Evolutionary conservation across 2,329 filamentous ascomycete genomes (phyloP).

Genomic region (Fusarium musae): DNA sequence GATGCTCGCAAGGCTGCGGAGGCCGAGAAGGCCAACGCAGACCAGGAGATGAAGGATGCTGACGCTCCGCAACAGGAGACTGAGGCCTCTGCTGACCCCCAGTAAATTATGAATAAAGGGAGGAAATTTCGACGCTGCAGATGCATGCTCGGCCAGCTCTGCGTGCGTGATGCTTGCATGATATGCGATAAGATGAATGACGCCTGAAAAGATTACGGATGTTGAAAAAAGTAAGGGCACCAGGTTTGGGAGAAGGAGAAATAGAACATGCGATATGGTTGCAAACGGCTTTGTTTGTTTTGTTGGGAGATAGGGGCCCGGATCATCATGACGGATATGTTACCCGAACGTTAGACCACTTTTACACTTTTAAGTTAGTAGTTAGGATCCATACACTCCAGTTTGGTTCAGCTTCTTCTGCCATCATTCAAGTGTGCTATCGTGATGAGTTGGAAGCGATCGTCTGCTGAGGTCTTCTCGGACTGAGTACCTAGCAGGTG

Average conservation of each 20-base stretch:
- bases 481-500: background rate
- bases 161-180: conserved; percentile 13
- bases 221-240: conserved; percentile 33
- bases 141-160: background rate
- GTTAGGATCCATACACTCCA: conserved; percentile 44
- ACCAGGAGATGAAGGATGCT: conserved; percentile 73
- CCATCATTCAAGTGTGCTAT: background rate
- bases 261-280: conserved; percentile 42
- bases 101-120: conserved; percentile 46
- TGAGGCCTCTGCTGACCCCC: conserved; percentile 56
- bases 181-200: conserved; percentile 44
- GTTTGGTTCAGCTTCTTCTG: conserved; percentile 36
- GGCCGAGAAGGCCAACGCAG: conserved; percentile 61
- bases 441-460: background rate
- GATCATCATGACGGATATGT: conserved; percentile 48
- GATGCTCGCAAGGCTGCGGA: conserved; percentile 65
- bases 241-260: conserved; percentile 16
- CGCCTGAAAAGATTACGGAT: conserved; percentile 31
- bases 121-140: conserved; percentile 1
- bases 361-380: conserved; percentile 42
- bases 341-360: conserved; percentile 45
- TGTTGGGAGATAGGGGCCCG: conserved; percentile 34
- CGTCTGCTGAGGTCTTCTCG: background rate
- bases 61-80: conserved; percentile 62
- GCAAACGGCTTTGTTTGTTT: conserved; percentile 42